Evolutionary conservation across 1,139 yeast genomes (phyloP).

Genomic region (Spathaspora sp.): DNA sequence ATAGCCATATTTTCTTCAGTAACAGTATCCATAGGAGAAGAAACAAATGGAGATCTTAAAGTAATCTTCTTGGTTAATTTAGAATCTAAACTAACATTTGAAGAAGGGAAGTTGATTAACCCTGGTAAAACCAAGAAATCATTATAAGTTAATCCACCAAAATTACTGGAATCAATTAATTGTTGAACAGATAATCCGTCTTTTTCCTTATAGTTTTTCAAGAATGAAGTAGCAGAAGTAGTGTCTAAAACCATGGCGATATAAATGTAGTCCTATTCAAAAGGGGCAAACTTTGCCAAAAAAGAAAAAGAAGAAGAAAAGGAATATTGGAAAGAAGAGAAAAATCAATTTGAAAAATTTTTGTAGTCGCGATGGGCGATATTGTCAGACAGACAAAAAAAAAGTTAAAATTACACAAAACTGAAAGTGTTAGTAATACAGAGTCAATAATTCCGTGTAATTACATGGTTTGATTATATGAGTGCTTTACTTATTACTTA

Average conservation of each 20-base stretch:
- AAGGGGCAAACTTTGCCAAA: slow-evolving; percentile 48
- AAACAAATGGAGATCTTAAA: slow-evolving; percentile 90
- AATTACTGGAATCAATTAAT: slow-evolving; percentile 82
- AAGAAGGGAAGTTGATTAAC: slow-evolving; percentile 84
- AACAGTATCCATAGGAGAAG: slow-evolving; percentile 99
- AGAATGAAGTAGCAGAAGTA: slow-evolving; percentile 65
- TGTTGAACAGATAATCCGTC: slow-evolving; percentile 87
- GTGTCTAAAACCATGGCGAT: slow-evolving; percentile 48
- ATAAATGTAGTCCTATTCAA: slow-evolving; percentile 10
- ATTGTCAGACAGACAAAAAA: not conserved
- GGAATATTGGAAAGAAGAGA: slow-evolving; percentile 5
- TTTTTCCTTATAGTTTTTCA: slow-evolving; percentile 62
- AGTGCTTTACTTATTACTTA: not conserved
- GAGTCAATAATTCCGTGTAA: not conserved
- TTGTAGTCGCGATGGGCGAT: not conserved
- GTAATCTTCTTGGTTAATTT: slow-evolving; percentile 88
- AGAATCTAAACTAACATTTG: slow-evolving; percentile 74
- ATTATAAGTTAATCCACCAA: slow-evolving; percentile 97
- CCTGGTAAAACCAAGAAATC: slow-evolving; percentile 96
- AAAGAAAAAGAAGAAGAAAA: slow-evolving; percentile 25
- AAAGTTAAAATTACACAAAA: not conserved
- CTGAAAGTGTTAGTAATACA: not conserved
- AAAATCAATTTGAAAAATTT: slow-evolving; percentile 3
- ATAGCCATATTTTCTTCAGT: slow-evolving; percentile 98
- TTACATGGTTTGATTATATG: not conserved